Conservation (phyloP, 768 basidiomycete species). For the Boletus tomentosulus region DNA sequence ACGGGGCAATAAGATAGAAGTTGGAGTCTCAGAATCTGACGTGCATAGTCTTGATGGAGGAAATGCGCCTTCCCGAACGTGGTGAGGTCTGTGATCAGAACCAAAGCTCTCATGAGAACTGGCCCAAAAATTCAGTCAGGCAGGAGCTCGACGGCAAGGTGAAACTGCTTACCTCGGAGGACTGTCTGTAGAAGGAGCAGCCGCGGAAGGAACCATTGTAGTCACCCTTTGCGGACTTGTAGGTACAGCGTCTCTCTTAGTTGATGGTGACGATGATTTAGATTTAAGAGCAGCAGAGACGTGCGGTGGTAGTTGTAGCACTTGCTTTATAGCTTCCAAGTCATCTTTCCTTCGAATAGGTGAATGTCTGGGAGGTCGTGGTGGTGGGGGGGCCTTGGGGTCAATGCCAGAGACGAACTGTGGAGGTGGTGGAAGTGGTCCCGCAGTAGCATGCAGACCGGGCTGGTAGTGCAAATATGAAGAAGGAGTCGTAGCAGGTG, state of each 20-base stretch:
- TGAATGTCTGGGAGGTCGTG: conserved; percentile 60
- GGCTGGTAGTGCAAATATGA: conserved; percentile 61
- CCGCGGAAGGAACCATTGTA: not conserved
- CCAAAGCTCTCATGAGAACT: conserved; percentile 25
- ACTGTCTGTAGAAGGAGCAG: conserved; percentile 6
- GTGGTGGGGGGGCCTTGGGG: conserved; percentile 46
- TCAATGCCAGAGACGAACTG: conserved; percentile 50
- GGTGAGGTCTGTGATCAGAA: conserved; percentile 21
- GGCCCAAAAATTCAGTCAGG: not conserved
- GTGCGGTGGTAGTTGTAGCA: conserved; percentile 54
- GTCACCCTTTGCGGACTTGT: conserved; percentile 27
- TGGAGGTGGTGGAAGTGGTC: conserved; percentile 70
- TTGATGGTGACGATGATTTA: conserved; percentile 17
- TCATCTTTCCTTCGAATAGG: conserved; percentile 48
- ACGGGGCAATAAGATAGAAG: conserved; percentile 19
- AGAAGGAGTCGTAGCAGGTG: conserved; percentile 28
- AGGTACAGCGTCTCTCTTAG: conserved; percentile 20
- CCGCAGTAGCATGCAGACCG: conserved; percentile 66
- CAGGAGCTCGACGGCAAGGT: not conserved
- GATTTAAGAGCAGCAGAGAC: conserved; percentile 42
- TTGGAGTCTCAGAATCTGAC: conserved; percentile 17
- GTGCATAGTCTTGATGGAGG: conserved; percentile 40
- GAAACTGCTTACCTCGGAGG: conserved; percentile 18
- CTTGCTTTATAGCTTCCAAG: conserved; percentile 54
- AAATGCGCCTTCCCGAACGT: conserved; percentile 64